Conservation (phyloP, 495 filamentous ascomycete species). For the Tirmania nivea region DNA sequence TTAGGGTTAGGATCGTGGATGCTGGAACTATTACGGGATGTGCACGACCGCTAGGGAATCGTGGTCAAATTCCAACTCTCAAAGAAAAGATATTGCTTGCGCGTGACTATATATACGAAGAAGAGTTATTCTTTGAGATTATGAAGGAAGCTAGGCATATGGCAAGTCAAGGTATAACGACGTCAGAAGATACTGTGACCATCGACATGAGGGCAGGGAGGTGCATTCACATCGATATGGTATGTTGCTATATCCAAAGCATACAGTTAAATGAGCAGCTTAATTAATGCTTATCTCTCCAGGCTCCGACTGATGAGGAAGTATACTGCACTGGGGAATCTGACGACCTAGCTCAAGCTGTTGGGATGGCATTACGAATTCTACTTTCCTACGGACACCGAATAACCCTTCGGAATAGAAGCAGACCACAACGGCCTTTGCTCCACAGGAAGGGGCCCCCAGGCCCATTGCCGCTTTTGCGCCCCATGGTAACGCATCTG, state of each 20-base stretch:
- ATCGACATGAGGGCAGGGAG: constrained; percentile 32
- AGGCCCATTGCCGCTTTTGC: constrained; percentile 38
- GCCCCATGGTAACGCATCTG: constrained; percentile 41
- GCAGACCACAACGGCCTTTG: constrained; percentile 38
- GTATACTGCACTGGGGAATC: constrained; percentile 12
- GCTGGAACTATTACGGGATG: constrained; percentile 29
- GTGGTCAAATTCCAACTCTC: constrained; percentile 22
- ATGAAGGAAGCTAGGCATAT: constrained; percentile 55
- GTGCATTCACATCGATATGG: constrained; percentile 42
- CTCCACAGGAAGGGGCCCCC: constrained; percentile 26
- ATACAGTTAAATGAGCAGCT: background rate
- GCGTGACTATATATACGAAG: constrained; percentile 69
- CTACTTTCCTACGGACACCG: constrained; percentile 52
- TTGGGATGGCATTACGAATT: constrained; percentile 39
- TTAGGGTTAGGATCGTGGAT: constrained; percentile 39
- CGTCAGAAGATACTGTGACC: constrained; percentile 34
- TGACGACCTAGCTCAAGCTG: constrained; percentile 30
- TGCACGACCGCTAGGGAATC: constrained; percentile 12
- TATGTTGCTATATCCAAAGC: constrained; percentile 19
- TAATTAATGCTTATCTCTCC: background rate
- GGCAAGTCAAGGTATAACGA: constrained; percentile 40
- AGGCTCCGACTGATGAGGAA: constrained; percentile 4
- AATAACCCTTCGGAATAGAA: constrained; percentile 40
- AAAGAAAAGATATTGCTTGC: constrained; percentile 56
- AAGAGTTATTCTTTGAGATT: constrained; percentile 87